Conservation (phyloP, 441 rosid species). For the Omphalea diandra region DNA sequence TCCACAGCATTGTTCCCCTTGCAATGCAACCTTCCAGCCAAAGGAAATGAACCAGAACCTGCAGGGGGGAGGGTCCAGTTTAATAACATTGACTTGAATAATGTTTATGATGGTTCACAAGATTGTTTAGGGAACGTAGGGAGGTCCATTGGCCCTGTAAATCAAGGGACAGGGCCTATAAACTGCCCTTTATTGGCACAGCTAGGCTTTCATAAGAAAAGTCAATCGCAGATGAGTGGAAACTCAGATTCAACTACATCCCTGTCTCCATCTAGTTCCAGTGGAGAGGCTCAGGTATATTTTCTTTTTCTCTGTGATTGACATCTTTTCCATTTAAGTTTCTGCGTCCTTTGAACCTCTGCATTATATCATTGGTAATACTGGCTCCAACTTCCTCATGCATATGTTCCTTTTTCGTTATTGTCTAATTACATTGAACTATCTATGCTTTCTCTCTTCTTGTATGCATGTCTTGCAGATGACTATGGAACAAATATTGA, state of each 20-base stretch:
- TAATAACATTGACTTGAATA: constrained; percentile 51
- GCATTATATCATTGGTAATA: background rate
- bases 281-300: constrained; percentile 61
- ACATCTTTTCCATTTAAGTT: background rate
- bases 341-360: constrained; percentile 10
- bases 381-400: background rate
- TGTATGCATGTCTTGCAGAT: background rate
- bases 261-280: constrained; percentile 52
- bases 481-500: background rate
- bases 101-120: constrained; percentile 44
- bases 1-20: constrained; percentile 25
- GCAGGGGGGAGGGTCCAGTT: constrained; percentile 28
- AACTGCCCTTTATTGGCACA: constrained; percentile 27
- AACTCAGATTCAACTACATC: constrained; percentile 46
- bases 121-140: constrained; percentile 29
- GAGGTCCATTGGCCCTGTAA: constrained; percentile 21
- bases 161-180: constrained; percentile 24
- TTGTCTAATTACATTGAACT: background rate
- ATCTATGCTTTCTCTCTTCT: background rate
- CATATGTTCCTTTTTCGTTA: background rate
- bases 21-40: constrained; percentile 19
- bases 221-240: constrained; percentile 37
- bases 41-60: constrained; percentile 27
- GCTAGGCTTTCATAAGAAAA: constrained; percentile 28
- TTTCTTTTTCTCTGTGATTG: constrained; percentile 1